These are phyloP conservation scores for Neospora caninum DNA, from an alignment of 169 alveolate genomes.

Conservation along the genomic window DNA sequence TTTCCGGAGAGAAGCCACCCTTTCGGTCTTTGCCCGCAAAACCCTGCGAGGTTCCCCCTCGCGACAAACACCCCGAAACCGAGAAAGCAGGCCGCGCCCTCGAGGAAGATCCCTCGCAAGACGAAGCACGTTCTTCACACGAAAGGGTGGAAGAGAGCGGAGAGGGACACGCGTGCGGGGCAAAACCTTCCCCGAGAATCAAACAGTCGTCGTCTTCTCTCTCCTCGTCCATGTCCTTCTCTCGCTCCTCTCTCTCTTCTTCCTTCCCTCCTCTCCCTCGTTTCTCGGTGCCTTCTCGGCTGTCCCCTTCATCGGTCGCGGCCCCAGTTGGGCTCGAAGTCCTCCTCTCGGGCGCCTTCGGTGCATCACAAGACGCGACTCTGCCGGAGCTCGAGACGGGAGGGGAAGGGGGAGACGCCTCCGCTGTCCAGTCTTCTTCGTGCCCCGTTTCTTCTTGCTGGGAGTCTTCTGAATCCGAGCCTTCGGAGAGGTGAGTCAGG, in stretches of 20 bases:
- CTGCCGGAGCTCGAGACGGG: not conserved
- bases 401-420: not conserved
- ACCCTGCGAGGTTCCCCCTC: too few relatives aligned
- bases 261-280: not conserved
- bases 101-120: too few relatives aligned
- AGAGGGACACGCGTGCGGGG: not conserved
- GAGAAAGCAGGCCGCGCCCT: too few relatives aligned
- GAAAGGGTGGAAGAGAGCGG: too few relatives aligned
- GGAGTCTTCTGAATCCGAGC: not conserved
- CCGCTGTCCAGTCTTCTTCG: not conserved
- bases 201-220: slow-evolving; percentile 8
- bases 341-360: not conserved
- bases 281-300: not conserved
- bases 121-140: too few relatives aligned
- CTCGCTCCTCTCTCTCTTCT: not conserved
- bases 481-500: not conserved
- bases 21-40: too few relatives aligned
- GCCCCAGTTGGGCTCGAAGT: not conserved
- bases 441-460: not conserved
- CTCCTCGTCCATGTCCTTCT: not conserved
- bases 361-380: too few relatives aligned
- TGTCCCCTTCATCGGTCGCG: not conserved
- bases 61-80: too few relatives aligned
- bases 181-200: not conserved
- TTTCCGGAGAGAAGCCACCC: not conserved